A percentile compares a stretch with the other conserved stretches of the same genome.
Conservation (phyloP, 176 grass and related monocot genomes). For the Puya raimondii region DNA sequence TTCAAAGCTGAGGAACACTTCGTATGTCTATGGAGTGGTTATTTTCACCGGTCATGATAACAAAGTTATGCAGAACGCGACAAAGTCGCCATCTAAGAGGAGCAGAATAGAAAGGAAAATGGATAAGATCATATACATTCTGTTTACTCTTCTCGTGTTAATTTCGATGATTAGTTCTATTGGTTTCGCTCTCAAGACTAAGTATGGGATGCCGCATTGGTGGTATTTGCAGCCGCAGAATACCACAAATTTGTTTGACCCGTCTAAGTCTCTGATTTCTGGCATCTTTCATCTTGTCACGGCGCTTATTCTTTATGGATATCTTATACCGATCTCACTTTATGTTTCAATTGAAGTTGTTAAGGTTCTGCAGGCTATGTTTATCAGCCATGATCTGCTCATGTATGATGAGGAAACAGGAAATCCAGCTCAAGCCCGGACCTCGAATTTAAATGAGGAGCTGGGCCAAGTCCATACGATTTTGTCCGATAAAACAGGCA, state of each 20-base stretch:
- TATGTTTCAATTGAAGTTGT: constrained; percentile 97
- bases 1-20: constrained; percentile 92
- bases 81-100: constrained; percentile 81
- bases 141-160: constrained; percentile 81
- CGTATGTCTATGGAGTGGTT: constrained; percentile 82
- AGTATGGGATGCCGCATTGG: constrained; percentile 59
- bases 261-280: constrained; percentile 48
- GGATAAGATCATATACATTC: constrained; percentile 87
- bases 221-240: constrained; percentile 76
- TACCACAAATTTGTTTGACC: constrained; percentile 52
- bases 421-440: constrained; percentile 77
- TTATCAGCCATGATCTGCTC: constrained; percentile 89
- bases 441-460: constrained; percentile 96
- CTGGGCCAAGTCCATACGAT: constrained; percentile 94
- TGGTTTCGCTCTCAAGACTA: constrained; percentile 80
- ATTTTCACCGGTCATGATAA: constrained; percentile 92
- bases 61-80: constrained; percentile 98
- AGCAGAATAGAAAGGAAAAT: constrained; percentile 95
- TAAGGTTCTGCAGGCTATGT: constrained; percentile 83
- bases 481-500: constrained; percentile 92
- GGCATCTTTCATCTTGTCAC: constrained; percentile 96
- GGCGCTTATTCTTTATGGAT: constrained; percentile 95
- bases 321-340: constrained; percentile 89
- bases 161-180: constrained; percentile 93
- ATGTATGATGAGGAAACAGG: constrained; percentile 96